A percentile compares a stretch with the other conserved stretches of the same genome.
Evolutionary conservation across 805 yeast genomes (phyloP).

Genomic region (Maudiozyma barnettii): DNA sequence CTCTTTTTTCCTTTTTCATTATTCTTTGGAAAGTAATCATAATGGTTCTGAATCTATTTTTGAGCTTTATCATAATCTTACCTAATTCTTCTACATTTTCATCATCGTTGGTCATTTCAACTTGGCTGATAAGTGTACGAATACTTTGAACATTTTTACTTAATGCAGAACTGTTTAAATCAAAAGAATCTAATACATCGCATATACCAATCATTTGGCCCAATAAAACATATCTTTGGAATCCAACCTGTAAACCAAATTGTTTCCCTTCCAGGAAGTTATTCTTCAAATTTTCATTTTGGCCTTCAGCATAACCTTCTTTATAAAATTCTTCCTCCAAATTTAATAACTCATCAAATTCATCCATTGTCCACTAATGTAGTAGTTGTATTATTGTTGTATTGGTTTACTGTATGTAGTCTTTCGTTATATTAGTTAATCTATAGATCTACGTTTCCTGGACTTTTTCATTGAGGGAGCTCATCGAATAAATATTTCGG

Average conservation of each 20-base stretch:
- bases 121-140: slow-evolving; percentile 20
- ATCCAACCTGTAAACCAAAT: slow-evolving; percentile 72
- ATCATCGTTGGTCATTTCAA: slow-evolving; percentile 41
- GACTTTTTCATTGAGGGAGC: neutral
- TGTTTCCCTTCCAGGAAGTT: slow-evolving; percentile 73
- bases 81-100: slow-evolving; percentile 49
- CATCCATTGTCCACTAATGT: slow-evolving; percentile 14
- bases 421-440: too few species aligned
- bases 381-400: neutral
- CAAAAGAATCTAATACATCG: slow-evolving; percentile 30
- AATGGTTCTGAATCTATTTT: slow-evolving; percentile 52
- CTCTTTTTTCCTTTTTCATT: slow-evolving; percentile 7
- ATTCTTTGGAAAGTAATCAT: slow-evolving; percentile 28
- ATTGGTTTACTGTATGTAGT: too few species aligned
- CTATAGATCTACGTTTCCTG: too few species aligned
- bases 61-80: slow-evolving; percentile 40
- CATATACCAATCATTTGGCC: slow-evolving; percentile 58
- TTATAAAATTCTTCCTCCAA: slow-evolving; percentile 51
- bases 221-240: slow-evolving; percentile 55
- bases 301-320: slow-evolving; percentile 68
- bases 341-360: slow-evolving; percentile 46
- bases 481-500: neutral
- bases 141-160: slow-evolving; percentile 19
- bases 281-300: slow-evolving; percentile 44
- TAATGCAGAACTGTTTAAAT: slow-evolving; percentile 8